These are phyloP conservation scores for Penicillium alfredii DNA, from an alignment of 495 filamentous ascomycete genomes.

Conservation along the genomic window DNA sequence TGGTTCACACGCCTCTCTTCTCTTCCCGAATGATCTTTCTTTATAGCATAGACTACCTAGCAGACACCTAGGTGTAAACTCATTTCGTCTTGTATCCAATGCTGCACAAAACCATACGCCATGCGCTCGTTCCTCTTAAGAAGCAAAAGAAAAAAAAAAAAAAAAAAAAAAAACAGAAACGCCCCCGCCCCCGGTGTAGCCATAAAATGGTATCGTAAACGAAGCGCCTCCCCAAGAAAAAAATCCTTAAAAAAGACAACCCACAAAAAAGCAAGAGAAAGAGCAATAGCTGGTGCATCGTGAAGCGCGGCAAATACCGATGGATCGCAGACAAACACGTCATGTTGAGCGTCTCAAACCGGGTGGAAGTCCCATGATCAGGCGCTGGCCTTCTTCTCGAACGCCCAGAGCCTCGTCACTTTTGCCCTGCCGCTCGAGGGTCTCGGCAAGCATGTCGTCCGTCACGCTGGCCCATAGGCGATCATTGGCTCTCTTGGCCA, in stretches of 20 bases:
- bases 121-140: too few species aligned
- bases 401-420: slow-evolving; percentile 51
- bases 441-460: slow-evolving; percentile 71
- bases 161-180: slow-evolving; percentile 7
- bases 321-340: slow-evolving; percentile 8
- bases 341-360: slow-evolving; percentile 32
- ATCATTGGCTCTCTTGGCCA: slow-evolving; percentile 71
- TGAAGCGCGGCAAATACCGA: too few species aligned
- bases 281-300: too few species aligned
- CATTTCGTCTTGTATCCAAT: too few species aligned
- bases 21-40: too few species aligned
- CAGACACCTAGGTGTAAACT: too few species aligned
- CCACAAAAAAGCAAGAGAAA: too few species aligned
- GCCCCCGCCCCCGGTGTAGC: slow-evolving; percentile 14
- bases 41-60: too few species aligned
- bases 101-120: neutral
- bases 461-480: slow-evolving; percentile 81
- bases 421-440: slow-evolving; percentile 66
- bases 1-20: too few species aligned
- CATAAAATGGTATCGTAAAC: slow-evolving; percentile 32
- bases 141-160: too few species aligned
- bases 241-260: slow-evolving; percentile 7
- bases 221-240: slow-evolving; percentile 6
- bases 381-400: slow-evolving; percentile 38
- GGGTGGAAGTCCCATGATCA: slow-evolving; percentile 39